Percentiles rank a stretch among this genome's conserved stretches.
phyloP scores from a whole-genome alignment of 2,329 filamentous ascomycete genomes.

The Arthroderma sp. region DNA sequence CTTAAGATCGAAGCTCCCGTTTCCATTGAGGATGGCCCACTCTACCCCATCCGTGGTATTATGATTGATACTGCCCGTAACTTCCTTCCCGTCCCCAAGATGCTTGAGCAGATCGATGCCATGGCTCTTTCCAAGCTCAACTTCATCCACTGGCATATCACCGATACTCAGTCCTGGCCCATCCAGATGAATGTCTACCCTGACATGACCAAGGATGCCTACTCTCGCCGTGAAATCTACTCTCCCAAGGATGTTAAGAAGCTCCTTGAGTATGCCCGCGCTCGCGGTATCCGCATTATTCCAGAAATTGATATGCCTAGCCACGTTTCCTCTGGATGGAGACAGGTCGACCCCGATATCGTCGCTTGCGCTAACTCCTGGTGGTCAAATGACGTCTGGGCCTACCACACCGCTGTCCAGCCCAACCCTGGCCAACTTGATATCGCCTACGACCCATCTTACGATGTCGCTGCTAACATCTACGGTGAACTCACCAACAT shows the following conservation, averaged over 20 bases:
- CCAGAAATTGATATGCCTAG: constrained; percentile 53
- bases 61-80: constrained; percentile 45
- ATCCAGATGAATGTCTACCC: constrained; percentile 38
- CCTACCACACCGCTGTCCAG: constrained; percentile 42
- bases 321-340: constrained; percentile 43
- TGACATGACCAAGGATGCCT: constrained; percentile 42
- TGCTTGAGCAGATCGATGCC: constrained; percentile 42
- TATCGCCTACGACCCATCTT: constrained; percentile 43
- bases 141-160: constrained; percentile 45
- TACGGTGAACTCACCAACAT: constrained; percentile 40
- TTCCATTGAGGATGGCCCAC: constrained; percentile 36
- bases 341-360: constrained; percentile 43
- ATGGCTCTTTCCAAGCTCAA: constrained; percentile 46
- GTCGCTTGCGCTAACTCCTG: constrained; percentile 44
- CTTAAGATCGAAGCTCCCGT: constrained; percentile 43
- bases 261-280: constrained; percentile 38
- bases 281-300: constrained; percentile 45
- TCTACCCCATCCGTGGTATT: constrained; percentile 42
- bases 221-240: constrained; percentile 38
- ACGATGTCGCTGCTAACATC: constrained; percentile 41
- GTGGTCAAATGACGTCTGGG: constrained; percentile 48
- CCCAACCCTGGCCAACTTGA: constrained; percentile 46
- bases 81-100: constrained; percentile 39
- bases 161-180: constrained; percentile 45
- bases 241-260: constrained; percentile 30